Conservation (phyloP, 495 filamentous ascomycete genomes). For the Penicillium soppii region DNA sequence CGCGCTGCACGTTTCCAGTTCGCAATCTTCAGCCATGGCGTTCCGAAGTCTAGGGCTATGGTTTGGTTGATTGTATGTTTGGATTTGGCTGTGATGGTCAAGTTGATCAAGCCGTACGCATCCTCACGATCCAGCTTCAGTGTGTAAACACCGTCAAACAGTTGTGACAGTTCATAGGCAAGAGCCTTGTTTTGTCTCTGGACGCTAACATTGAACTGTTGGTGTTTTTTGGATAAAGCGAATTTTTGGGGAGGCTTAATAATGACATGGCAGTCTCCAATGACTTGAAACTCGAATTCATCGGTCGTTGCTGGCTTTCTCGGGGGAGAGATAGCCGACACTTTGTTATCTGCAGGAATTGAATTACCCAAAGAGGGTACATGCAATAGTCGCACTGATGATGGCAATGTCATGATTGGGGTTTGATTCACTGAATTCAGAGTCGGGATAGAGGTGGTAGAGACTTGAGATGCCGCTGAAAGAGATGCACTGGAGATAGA, state of each 20-base stretch:
- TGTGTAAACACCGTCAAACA: constrained; percentile 60
- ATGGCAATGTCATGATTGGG: constrained; percentile 26
- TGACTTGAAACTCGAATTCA: constrained; percentile 58
- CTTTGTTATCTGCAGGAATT: constrained; percentile 19
- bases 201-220: constrained; percentile 53
- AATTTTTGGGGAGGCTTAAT: constrained; percentile 56
- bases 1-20: constrained; percentile 55
- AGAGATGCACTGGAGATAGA: constrained; percentile 21
- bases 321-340: constrained; percentile 14
- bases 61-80: constrained; percentile 54
- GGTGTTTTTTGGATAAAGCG: constrained; percentile 45
- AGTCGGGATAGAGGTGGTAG: constrained; percentile 19
- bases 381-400: constrained; percentile 13
- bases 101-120: constrained; percentile 56
- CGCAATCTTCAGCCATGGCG: constrained; percentile 58
- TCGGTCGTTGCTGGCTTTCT: constrained; percentile 22
- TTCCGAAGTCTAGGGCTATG: constrained; percentile 59
- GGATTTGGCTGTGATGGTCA: constrained; percentile 53
- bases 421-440: constrained; percentile 19
- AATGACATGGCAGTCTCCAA: constrained; percentile 61
- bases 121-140: constrained; percentile 57
- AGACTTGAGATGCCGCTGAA: constrained; percentile 6
- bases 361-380: constrained; percentile 11
- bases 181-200: constrained; percentile 42
- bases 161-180: constrained; percentile 47